A percentile compares a stretch with the other conserved stretches of the same genome.
These are phyloP conservation scores for Mycogone perniciosa DNA, from an alignment of 2,329 filamentous ascomycete genomes.

Conservation along the genomic window DNA sequence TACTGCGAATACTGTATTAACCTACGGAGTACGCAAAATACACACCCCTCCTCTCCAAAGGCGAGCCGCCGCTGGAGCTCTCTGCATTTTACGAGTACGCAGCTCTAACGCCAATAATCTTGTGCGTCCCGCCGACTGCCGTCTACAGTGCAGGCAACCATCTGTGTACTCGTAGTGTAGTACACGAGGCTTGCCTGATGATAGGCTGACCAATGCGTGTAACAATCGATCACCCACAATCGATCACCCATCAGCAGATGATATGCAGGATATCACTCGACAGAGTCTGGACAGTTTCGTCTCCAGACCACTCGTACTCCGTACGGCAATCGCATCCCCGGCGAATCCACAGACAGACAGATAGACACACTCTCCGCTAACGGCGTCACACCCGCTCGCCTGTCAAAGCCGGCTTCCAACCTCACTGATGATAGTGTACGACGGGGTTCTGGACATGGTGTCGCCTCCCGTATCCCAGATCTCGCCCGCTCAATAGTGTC, in stretches of 20 bases:
- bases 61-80: constrained; percentile 3
- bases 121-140: constrained; percentile 6
- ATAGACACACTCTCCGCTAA: not conserved
- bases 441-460: constrained; percentile 3
- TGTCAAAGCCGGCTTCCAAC: constrained; percentile 5
- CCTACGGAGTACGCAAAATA: constrained; percentile 7
- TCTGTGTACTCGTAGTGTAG: not conserved
- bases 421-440: not conserved
- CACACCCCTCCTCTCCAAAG: constrained; percentile 5
- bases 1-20: constrained; percentile 1
- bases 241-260: not conserved
- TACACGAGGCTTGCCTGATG: constrained; percentile 1
- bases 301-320: not conserved
- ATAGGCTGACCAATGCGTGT: not conserved
- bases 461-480: constrained; percentile 4
- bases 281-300: constrained; percentile 1
- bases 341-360: not conserved
- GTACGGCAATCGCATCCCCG: not conserved
- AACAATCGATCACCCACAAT: not conserved
- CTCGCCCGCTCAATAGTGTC: not conserved
- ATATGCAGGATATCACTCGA: not conserved
- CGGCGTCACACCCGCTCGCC: constrained; percentile 8
- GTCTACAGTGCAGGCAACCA: constrained; percentile 7
- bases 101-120: not conserved
- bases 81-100: no score